Evolutionary conservation across 1,284 basidiomycete species (phyloP), one percentile per base, ranked within the genome.

Genomic region (Heterobasidion annosum): DNA sequence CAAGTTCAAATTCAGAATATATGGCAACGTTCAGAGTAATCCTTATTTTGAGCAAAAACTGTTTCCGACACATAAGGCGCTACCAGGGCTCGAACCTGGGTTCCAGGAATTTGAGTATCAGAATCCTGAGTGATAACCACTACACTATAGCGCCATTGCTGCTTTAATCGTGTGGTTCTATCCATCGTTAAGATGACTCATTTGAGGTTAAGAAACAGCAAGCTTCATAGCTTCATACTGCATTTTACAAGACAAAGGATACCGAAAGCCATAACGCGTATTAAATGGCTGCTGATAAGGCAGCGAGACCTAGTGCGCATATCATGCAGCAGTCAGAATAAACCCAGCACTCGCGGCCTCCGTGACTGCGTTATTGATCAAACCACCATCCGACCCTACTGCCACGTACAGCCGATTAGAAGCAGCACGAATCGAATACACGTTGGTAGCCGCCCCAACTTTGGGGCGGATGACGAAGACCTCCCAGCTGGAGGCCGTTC

Each of bases 401-500:
- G 59, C 58, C 34, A 67, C 52, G 50, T 65, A 67, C 19, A 60
- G 54, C 48, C 63, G 61, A 57, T 68, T 68, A 16, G 65, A 66
- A 35, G 54, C 62, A 15, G 66, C 66, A 15, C 60, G 59, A 48
- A 68, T 62, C 6, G 63, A 62, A 45, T 68, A 67, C 13, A 65
- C 59, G 1, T 61, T 63, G 25, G 54, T 54, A 12, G 57, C 61
- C 16, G 65, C 65, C 18, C 65, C 63, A 15, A 52, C n/a, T 54
- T 66, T 66, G n/a, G 57, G 65, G 8, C 65, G 65, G 43, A 68
- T 55, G 18, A 66, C 52, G 59, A 68, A 70, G 10, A 56, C 56
- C 57, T 69, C 69, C 66, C 65, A 70, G 2, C 66, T 49, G n/a
- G 62, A 64, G 8, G 67, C 61, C 12, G 57, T 58, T 33, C 56